These are phyloP conservation scores for Ceratobasidium sp. DNA, from an alignment of 1,284 basidiomycete species.

Conservation along the genomic window DNA sequence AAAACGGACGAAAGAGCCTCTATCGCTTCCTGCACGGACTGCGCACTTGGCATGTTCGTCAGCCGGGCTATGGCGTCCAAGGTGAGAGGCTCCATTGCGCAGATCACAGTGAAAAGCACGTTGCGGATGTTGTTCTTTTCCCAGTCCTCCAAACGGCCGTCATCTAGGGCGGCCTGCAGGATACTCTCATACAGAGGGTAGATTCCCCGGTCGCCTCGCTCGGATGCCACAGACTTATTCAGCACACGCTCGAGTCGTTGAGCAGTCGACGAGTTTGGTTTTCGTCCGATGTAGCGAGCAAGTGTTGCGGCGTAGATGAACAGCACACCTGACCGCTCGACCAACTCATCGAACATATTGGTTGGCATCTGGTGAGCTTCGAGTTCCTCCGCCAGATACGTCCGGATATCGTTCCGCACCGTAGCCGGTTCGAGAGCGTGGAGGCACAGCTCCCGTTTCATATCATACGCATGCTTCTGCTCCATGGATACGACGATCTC, in stretches of 20 bases:
- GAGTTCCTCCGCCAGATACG: too few relatives aligned
- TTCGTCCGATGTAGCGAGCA: background rate
- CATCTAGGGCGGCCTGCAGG: background rate
- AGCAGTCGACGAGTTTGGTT: too few relatives aligned
- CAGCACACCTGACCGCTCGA: background rate
- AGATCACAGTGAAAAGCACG: conserved; percentile 9
- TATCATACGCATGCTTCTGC: too few relatives aligned
- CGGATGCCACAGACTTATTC: background rate
- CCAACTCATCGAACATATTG: background rate
- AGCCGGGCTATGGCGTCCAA: background rate
- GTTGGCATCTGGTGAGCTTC: too few relatives aligned
- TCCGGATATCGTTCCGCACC: too few relatives aligned
- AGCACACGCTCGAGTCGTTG: background rate
- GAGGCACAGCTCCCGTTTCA: too few relatives aligned
- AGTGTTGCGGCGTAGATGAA: conserved; percentile 30
- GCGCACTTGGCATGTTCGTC: background rate
- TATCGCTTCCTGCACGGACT: background rate
- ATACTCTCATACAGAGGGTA: background rate
- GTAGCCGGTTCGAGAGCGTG: too few relatives aligned
- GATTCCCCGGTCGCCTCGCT: background rate
- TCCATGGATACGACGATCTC: too few relatives aligned
- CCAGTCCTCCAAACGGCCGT: background rate
- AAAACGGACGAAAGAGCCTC: background rate
- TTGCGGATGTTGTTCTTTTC: background rate
- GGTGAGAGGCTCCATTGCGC: conserved; percentile 10